Percentiles rank a stretch among this genome's conserved stretches.
Evolutionary conservation across 2,329 filamentous ascomycete genomes (phyloP).

Genomic region (Talaromyces sp.): DNA sequence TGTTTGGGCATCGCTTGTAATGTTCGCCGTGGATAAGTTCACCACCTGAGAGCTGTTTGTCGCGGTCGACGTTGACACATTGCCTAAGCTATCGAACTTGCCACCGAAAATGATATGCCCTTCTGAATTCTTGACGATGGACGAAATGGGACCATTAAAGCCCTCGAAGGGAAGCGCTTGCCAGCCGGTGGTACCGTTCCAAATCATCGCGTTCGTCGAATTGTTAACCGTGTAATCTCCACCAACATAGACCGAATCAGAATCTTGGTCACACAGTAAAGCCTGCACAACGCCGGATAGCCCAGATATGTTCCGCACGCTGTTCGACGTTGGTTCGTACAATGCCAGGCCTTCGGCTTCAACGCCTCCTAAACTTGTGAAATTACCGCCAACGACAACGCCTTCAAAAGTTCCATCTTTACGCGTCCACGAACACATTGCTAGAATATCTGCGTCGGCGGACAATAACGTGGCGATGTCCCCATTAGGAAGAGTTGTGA

Average conservation of each 20-base stretch:
- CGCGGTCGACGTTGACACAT: slow-evolving; percentile 49
- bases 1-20: slow-evolving; percentile 62
- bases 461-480: slow-evolving; percentile 69
- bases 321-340: slow-evolving; percentile 69
- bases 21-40: slow-evolving; percentile 75
- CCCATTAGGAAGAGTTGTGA: slow-evolving; percentile 81
- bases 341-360: slow-evolving; percentile 76
- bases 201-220: slow-evolving; percentile 86
- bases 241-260: slow-evolving; percentile 82
- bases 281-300: slow-evolving; percentile 78
- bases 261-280: slow-evolving; percentile 74
- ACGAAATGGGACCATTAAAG: slow-evolving; percentile 87
- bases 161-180: slow-evolving; percentile 82
- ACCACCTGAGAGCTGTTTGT: slow-evolving; percentile 71
- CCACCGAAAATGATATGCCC: slow-evolving; percentile 91
- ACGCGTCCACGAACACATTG: slow-evolving; percentile 77
- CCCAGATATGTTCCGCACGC: slow-evolving; percentile 72
- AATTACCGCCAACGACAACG: slow-evolving; percentile 88
- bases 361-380: slow-evolving; percentile 79
- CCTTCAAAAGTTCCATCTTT: slow-evolving; percentile 66
- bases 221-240: slow-evolving; percentile 77
- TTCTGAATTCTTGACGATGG: slow-evolving; percentile 75
- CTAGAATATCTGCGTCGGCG: slow-evolving; percentile 78
- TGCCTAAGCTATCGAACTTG: slow-evolving; percentile 78
- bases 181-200: slow-evolving; percentile 67